These are phyloP conservation scores for Cyclocybe aegerita DNA, from an alignment of 768 basidiomycete genomes.

Conservation along the genomic window DNA sequence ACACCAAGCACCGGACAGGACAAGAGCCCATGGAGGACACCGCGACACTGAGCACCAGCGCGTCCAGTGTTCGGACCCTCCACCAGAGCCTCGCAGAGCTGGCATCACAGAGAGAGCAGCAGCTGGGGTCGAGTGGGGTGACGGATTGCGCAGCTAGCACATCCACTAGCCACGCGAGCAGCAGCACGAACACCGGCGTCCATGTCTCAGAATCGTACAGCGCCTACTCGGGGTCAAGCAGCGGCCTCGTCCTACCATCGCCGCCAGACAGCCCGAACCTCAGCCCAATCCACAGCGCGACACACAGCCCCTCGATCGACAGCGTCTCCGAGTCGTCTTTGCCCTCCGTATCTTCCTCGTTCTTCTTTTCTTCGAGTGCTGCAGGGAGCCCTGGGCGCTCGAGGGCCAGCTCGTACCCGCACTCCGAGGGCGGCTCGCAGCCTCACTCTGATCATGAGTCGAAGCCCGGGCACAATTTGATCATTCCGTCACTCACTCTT, in stretches of 20 bases:
- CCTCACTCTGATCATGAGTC: slow-evolving; percentile 28
- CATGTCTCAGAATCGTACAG: slow-evolving; percentile 42
- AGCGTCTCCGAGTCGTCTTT: slow-evolving; percentile 50
- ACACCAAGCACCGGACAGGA: no score
- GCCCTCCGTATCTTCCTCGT: slow-evolving; percentile 71
- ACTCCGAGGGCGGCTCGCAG: slow-evolving; percentile 24
- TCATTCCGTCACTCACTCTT: slow-evolving; percentile 68
- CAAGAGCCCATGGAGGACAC: slow-evolving; percentile 25
- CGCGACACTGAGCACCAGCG: slow-evolving; percentile 32
- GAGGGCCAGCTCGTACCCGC: slow-evolving; percentile 39
- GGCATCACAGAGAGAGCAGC: slow-evolving; percentile 5
- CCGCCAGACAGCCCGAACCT: slow-evolving; percentile 56
- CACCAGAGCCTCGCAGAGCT: slow-evolving; percentile 16
- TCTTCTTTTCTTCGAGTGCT: slow-evolving; percentile 77
- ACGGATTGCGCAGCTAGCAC: slow-evolving; percentile 3
- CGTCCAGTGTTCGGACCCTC: slow-evolving; percentile 36
- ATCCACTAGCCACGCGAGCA: not conserved
- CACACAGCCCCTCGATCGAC: slow-evolving; percentile 17
- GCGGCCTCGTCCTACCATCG: slow-evolving; percentile 42
- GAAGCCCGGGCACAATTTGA: slow-evolving; percentile 33
- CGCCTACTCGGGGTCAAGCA: slow-evolving; percentile 40
- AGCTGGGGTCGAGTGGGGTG: not conserved
- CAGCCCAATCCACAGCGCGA: slow-evolving; percentile 6
- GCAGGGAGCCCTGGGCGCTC: slow-evolving; percentile 58
- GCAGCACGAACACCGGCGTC: slow-evolving; percentile 6